phyloP scores from a whole-genome alignment of 768 basidiomycete genomes.

The Leccinum aurantiacum region DNA sequence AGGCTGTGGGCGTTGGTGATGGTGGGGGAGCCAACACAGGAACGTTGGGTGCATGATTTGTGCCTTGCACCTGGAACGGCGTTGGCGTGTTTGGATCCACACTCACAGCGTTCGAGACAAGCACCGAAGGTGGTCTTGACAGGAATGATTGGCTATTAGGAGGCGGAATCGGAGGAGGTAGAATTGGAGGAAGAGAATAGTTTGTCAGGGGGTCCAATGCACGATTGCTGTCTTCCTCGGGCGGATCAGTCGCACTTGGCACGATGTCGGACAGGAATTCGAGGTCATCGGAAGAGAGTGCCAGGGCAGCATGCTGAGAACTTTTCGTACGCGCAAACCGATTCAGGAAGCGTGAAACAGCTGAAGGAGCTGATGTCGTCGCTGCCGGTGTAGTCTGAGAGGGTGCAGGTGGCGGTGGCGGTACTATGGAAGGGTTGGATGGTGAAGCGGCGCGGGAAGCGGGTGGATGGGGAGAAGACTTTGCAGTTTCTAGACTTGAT shows the following conservation, averaged over 20 bases:
- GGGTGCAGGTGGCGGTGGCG: constrained; percentile 9
- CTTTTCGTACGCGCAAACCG: constrained; percentile 61
- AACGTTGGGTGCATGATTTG: constrained; percentile 8
- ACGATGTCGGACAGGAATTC: constrained; percentile 75
- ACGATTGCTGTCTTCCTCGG: constrained; percentile 32
- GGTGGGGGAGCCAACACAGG: constrained; percentile 24
- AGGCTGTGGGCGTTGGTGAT: constrained; percentile 32
- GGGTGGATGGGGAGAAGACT: constrained; percentile 9
- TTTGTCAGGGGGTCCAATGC: constrained; percentile 43
- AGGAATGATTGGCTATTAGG: constrained; percentile 30
- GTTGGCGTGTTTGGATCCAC: background rate
- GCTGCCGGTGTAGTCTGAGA: constrained; percentile 3
- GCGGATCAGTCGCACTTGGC: constrained; percentile 50
- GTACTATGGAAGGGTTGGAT: constrained; percentile 9
- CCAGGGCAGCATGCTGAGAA: constrained; percentile 52
- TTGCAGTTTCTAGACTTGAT: constrained; percentile 33
- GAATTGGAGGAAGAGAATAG: constrained; percentile 40
- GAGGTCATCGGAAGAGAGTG: constrained; percentile 77
- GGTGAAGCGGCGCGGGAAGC: constrained; percentile 20
- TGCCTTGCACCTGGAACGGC: background rate
- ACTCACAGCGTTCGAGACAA: background rate
- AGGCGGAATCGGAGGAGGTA: constrained; percentile 38
- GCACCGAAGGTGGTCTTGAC: constrained; percentile 14
- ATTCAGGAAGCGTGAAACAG: constrained; percentile 79
- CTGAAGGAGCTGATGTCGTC: constrained; percentile 49